Evolutionary conservation across 345 rosid genomes (phyloP), one percentile per base, ranked within the genome.

Genomic region (Raphanus sativus): DNA sequence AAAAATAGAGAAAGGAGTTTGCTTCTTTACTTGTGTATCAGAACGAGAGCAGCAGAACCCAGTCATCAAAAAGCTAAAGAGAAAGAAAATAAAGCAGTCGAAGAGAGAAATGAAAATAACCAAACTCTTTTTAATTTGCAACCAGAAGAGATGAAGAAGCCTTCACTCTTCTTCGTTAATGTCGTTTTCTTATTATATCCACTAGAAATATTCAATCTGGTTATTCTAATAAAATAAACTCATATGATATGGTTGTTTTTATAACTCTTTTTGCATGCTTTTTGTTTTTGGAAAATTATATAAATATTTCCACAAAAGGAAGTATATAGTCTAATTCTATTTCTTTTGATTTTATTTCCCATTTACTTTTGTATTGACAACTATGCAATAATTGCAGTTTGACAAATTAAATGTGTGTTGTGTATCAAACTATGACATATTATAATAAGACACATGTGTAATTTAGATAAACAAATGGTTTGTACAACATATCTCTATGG

Each of bases 21-120:
- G 63, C 10, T 6, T 63, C 1, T 55, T 70, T 65, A 77, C 81
- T 42, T 71, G 61, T 13, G 81, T 55, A 54, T 59, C 29, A 9
- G 81, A 77, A 54, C 65, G 65, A 71, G 60, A 77, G 4, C 81
- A 77, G 59, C 81, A 77, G 71, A 71, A 29, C 21, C 38, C 34
- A 45, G 70, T 34, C 81, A 77, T 61, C 38, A 29, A 30, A 10
- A 29, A 34, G 64, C 9, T 12, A 28, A 8, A 8, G 30, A 15
- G 8, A 10, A 71, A 42, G 67, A 67, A 1, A 55, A 60, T 10
- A 52, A 65, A 25, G 26, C 63, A 9, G 70, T 28, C 3, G 65
- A 69, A 38, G 48, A 62, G 58, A 15, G 32, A 63, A n/a, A 15
- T 26, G 59, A 63, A 48, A 36, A 4, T 13, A 75, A 29, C 30